Conservation (phyloP, 2,329 filamentous ascomycete species). For the Aspergillus sp. region DNA sequence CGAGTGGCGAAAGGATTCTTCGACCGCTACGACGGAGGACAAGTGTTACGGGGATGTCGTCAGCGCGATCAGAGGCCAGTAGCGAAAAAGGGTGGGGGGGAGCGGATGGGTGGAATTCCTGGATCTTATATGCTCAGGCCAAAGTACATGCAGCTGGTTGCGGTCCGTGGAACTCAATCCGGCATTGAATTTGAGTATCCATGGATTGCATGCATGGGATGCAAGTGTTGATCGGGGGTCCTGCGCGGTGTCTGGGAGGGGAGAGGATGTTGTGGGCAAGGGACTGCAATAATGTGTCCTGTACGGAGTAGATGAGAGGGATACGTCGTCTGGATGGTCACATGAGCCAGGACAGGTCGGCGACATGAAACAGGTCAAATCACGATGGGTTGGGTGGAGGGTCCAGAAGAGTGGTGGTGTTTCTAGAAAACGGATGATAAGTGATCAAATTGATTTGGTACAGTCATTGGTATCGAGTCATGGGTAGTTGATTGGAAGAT, state of each 20-base stretch:
- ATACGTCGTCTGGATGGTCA: background rate
- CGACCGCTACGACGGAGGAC: too few species aligned
- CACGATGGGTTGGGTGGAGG: background rate
- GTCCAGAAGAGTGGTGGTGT: background rate
- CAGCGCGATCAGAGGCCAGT: too few species aligned
- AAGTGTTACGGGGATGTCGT: too few species aligned
- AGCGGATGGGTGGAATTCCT: too few species aligned
- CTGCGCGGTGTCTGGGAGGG: too few species aligned
- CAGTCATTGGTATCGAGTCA: background rate
- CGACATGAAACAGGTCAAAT: background rate
- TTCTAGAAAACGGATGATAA: background rate
- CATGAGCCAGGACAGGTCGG: background rate
- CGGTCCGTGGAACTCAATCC: background rate
- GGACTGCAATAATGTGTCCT: background rate
- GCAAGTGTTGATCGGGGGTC: background rate
- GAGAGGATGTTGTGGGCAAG: background rate
- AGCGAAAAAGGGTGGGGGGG: too few species aligned
- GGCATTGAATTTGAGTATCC: background rate
- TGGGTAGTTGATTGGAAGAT: background rate
- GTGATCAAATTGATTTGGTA: too few species aligned
- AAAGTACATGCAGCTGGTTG: slow-evolving; percentile 5
- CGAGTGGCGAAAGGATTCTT: too few species aligned
- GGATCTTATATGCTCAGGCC: background rate
- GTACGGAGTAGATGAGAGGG: too few species aligned
- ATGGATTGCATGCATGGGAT: slow-evolving; percentile 2